Percentiles rank a stretch among this genome's conserved stretches.
phyloP scores from a whole-genome alignment of 192 early-diverging fungal species.

The Lobosporangium transversale region DNA sequence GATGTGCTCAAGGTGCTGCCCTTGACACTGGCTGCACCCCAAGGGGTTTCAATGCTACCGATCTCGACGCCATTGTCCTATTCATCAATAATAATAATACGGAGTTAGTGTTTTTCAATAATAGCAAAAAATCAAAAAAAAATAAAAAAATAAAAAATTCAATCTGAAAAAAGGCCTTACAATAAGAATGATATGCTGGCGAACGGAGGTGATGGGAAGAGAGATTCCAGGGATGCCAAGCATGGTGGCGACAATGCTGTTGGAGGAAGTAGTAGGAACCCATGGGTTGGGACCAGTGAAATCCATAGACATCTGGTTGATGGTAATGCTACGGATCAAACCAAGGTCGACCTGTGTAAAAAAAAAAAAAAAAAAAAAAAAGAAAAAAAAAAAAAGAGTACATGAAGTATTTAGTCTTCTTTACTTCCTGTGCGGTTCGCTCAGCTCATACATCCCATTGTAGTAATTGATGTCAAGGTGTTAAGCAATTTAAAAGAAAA shows the following conservation, averaged over 20 bases:
- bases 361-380: not conserved
- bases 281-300: slow-evolving; percentile 57
- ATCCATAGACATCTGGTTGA: slow-evolving; percentile 59
- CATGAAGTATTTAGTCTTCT: too few relatives aligned
- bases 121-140: not conserved
- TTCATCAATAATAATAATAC: too few relatives aligned
- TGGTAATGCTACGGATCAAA: slow-evolving; percentile 50
- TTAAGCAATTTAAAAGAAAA: too few relatives aligned
- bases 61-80: slow-evolving; percentile 37
- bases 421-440: too few relatives aligned
- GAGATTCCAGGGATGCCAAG: slow-evolving; percentile 41
- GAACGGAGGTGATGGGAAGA: slow-evolving; percentile 33
- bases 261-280: slow-evolving; percentile 55
- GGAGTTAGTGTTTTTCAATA: too few relatives aligned
- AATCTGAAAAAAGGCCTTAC: slow-evolving; percentile 5
- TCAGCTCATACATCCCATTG: too few relatives aligned
- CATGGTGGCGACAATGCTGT: slow-evolving; percentile 50
- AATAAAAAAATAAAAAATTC: too few relatives aligned
- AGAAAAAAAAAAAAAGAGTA: slow-evolving; percentile 7
- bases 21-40: slow-evolving; percentile 20
- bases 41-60: slow-evolving; percentile 29
- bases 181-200: slow-evolving; percentile 28
- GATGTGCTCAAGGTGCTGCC: slow-evolving; percentile 21
- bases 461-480: too few relatives aligned
- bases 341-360: slow-evolving; percentile 28